phyloP scores from a whole-genome alignment of 345 rosid species.

The Euphorbia pulcherrima region DNA sequence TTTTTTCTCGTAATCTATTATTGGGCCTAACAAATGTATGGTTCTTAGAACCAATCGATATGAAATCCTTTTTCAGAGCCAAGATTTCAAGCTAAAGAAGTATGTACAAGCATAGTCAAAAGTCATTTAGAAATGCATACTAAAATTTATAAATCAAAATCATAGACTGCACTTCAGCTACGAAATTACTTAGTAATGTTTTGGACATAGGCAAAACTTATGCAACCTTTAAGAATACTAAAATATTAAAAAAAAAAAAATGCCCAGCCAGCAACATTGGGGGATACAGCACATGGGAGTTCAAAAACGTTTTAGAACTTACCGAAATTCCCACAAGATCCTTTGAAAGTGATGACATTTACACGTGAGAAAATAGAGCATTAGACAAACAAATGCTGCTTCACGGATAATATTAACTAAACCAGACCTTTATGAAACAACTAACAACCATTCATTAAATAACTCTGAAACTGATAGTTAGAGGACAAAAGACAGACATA shows the following conservation, averaged over 20 bases:
- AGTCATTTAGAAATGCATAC: not conserved
- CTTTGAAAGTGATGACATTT: constrained; percentile 41
- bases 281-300: not conserved
- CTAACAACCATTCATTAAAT: not conserved
- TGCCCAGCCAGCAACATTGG: too few species aligned
- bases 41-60: too few species aligned
- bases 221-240: not conserved
- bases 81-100: not conserved
- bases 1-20: too few species aligned
- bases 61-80: not conserved
- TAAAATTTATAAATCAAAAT: not conserved
- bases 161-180: not conserved
- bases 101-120: not conserved
- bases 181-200: not conserved
- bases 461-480: not conserved
- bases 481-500: too few species aligned
- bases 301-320: constrained; percentile 27
- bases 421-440: not conserved
- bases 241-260: not conserved
- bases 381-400: not conserved
- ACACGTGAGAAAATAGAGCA: not conserved
- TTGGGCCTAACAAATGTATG: too few species aligned
- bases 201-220: not conserved
- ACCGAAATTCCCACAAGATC: constrained; percentile 95
- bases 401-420: not conserved